Base-by-base conservation (phyloP, 345 rosid genomes). In the Heritiera fomes region DNA sequence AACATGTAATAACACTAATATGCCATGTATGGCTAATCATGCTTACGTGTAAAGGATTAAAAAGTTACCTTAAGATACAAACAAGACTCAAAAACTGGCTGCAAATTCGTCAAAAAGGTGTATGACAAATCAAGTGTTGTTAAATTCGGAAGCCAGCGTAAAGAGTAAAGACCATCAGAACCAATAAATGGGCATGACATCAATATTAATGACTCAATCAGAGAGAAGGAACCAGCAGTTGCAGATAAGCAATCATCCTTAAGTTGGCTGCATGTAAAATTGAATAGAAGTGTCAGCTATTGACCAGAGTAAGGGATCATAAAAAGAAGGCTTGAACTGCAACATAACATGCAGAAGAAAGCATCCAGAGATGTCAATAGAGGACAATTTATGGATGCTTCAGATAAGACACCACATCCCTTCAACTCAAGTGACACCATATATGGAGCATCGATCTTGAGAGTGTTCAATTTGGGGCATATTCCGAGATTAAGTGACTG, bases 201-300 rank as follows among this genome's bases (percentile, higher is more conserved):
- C n/a, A n/a, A n/a, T n/a, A n/a, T n/a, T n/a, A n/a, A 83, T 38
- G 99, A 90, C 80, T 89, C 92, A 11, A 96, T 91, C 72, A 92
- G 82, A 28, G 92, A 92, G 84, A 97, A 96, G 34, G 98, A 90
- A 65, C 78, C 85, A 76, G 93, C 82, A 64, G 97, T 92, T 45
- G 97, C 94, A 75, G 91, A 89, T 83, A 96, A 85, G 88, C 90
- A 94, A 52, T 88, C 97, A 87, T 94, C 97, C 86, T 83, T 92
- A 52, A 94, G 94, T 85, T 90, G 93, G 88, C 98, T 96, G 91
- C 82, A 87, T 45, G 71, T 13, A 73, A 5, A 75, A 64, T 66
- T 20, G 23, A 74, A 63, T 45, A 66, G 20, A 46, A 14, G 52
- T 47, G 40, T 86, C 81, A 86, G 74, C 40, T 4, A 38, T 38